phyloP scores from a whole-genome alignment of 305 asterid species.

The Solanum hybrid region DNA sequence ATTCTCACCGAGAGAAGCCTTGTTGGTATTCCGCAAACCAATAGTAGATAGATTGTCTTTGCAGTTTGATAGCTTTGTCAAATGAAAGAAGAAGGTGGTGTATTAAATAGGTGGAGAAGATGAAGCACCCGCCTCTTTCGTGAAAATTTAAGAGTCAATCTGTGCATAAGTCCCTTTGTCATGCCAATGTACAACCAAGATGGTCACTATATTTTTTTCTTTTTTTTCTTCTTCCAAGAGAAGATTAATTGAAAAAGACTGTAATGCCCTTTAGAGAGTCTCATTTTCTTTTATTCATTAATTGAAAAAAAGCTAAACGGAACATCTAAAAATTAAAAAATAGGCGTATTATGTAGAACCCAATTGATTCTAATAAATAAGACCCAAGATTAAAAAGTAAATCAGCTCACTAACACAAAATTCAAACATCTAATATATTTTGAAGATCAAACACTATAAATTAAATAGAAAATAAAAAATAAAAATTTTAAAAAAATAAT shows the following conservation, averaged over 20 bases:
- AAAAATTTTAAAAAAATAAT: no score
- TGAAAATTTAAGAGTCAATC: no score
- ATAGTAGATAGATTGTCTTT: no score
- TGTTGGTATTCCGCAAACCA: no score
- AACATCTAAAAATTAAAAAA: neutral
- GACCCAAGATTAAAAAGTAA: neutral
- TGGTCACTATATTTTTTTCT: neutral
- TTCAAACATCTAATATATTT: no score
- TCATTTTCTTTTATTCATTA: no score
- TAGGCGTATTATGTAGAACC: neutral
- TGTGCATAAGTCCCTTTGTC: neutral
- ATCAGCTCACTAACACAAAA: neutral
- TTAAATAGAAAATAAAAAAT: no score
- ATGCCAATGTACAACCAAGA: neutral
- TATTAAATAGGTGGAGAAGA: no score
- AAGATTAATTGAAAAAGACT: neutral
- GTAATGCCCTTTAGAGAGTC: neutral
- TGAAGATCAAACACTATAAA: neutral
- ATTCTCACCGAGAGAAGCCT: no score
- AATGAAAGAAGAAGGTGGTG: no score
- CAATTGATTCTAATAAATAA: neutral
- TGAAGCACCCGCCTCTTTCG: no score
- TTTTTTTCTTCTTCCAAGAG: neutral
- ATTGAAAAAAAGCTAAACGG: neutral
- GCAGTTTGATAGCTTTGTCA: no score